Evolutionary conservation across 768 basidiomycete genomes (phyloP), one percentile per base, ranked within the genome.

Genomic region (Hericium erinaceus): DNA sequence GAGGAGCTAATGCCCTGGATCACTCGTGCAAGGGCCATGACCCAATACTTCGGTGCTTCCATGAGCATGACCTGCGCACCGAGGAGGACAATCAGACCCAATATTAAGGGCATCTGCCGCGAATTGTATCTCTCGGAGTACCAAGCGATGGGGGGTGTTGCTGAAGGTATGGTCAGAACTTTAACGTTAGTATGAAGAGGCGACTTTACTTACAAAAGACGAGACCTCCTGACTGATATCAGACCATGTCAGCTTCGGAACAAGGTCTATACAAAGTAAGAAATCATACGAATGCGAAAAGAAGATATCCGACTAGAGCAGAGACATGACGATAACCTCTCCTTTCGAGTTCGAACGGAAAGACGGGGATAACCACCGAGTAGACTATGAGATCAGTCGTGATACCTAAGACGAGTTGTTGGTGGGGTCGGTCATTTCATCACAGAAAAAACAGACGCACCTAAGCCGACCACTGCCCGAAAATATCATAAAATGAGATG

Each of bases 1-100:
- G 70, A 68, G 2, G 73, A 72, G 58, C 74, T 74, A 16, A 74
- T 64, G 9, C 74, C 74, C 61, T 76, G 74, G 6, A 72, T 60
- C 38, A 73, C 58, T 0, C 75, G 73, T 28, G 73, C 74, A 10
- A 75, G 50, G 7, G 62, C 64, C 72, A 76, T 73, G 22, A 73
- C 57, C 70, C 70, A 71, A 60, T 71, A 75, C 13, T 59, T 57
- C 5, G 67, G 67, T 5, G 73, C 71, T 49, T 72, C 70, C 75
- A 76, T 75, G 39, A 76, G 70, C 57, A 75, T 60, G 15, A 74
- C 59, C 56, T 74, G 73, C 0, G 73, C 68, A 12, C 68, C 71
- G 12, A 72, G 65, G 5, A 74, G 66, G 11, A 68, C 61, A 6
- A 69, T 55, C 15, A 73, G 66, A 3, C 73, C 73, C 2, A 60